phyloP scores from a whole-genome alignment of 805 yeast genomes.

The Ogataea pilisensis region DNA sequence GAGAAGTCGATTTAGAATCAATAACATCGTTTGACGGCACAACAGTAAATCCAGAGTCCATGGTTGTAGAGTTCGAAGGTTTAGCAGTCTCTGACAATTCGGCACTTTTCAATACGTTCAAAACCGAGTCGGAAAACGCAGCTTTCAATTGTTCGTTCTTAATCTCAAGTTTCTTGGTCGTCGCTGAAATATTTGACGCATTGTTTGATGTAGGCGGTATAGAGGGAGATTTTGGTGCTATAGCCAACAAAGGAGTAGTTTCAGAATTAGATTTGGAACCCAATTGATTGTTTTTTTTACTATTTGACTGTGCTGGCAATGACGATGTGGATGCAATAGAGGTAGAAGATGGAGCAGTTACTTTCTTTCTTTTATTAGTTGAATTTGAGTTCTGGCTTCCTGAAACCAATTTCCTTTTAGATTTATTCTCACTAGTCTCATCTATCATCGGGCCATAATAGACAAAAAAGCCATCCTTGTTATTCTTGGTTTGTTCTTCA shows the following conservation, averaged over 20 bases:
- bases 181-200: neutral
- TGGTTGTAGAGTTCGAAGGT: too few species aligned
- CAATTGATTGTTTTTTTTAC: neutral
- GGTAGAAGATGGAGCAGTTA: neutral
- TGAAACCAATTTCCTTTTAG: slow-evolving; percentile 6
- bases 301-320: neutral
- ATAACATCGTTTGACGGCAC: too few species aligned
- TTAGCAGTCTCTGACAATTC: too few species aligned
- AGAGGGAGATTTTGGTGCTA: neutral
- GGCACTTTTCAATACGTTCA: too few species aligned
- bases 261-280: neutral
- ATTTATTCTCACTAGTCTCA: slow-evolving; percentile 32
- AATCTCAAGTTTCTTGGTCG: neutral
- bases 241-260: neutral
- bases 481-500: slow-evolving; percentile 91
- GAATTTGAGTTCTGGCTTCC: neutral
- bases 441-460: slow-evolving; percentile 88
- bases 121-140: too few species aligned
- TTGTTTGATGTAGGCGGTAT: neutral
- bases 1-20: neutral
- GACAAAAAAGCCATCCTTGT: slow-evolving; percentile 94
- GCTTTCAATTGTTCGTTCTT: too few species aligned
- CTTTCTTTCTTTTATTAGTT: neutral
- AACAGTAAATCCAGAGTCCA: too few species aligned
- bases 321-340: too few species aligned